A percentile compares a stretch with the other conserved stretches of the same genome.
phyloP scores from a whole-genome alignment of 2,329 filamentous ascomycete species.

The Aschersonia sp. region DNA sequence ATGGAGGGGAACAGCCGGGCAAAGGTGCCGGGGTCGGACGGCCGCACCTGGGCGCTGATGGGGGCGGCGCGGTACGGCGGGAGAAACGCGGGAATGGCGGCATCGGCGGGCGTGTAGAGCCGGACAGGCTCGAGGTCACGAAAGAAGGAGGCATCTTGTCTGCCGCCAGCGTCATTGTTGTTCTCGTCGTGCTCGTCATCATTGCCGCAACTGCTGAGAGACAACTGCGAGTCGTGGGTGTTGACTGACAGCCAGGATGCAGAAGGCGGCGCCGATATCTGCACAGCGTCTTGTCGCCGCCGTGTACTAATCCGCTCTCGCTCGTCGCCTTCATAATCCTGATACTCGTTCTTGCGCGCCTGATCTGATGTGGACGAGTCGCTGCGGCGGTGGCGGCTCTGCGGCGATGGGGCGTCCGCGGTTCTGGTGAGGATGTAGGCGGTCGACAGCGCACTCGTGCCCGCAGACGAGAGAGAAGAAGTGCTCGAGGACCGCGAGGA shows the following conservation, averaged over 20 bases:
- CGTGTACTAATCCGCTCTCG: too few species aligned
- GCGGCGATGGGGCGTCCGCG: neutral
- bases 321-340: too few species aligned
- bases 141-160: neutral
- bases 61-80: neutral
- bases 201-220: conserved; percentile 13
- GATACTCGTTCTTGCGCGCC: too few species aligned
- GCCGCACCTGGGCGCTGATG: conserved; percentile 9
- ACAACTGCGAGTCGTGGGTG: conserved; percentile 64
- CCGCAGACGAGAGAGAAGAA: neutral
- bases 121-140: neutral
- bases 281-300: too few species aligned
- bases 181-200: conserved; percentile 11
- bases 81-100: conserved; percentile 1
- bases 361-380: conserved; percentile 1
- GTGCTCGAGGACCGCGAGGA: neutral
- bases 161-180: conserved; percentile 3
- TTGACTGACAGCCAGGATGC: conserved; percentile 44
- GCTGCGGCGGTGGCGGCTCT: conserved; percentile 1
- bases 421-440: conserved; percentile 1
- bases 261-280: conserved; percentile 4
- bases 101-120: neutral
- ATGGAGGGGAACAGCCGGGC: conserved; percentile 74
- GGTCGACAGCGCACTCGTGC: conserved; percentile 1
- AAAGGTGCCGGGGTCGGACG: conserved; percentile 73